phyloP scores from a whole-genome alignment of 2,329 filamentous ascomycete species.

The Cladosporium cucumerinum region DNA sequence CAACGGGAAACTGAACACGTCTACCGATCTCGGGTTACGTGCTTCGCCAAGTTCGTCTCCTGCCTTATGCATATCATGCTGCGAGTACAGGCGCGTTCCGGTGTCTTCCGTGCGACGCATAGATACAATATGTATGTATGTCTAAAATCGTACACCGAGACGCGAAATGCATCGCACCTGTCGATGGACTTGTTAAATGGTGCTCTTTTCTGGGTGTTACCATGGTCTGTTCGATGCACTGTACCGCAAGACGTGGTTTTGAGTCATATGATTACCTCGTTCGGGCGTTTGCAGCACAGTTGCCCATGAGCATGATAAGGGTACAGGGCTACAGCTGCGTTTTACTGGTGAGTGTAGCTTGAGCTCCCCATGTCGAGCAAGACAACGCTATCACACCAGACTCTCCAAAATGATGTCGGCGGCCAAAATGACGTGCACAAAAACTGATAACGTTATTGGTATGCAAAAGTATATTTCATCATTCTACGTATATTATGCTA shows the following conservation, averaged over 20 bases:
- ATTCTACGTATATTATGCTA: neutral
- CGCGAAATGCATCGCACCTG: neutral
- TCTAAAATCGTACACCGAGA: too few species aligned
- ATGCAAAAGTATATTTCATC: neutral
- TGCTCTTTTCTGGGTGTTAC: too few species aligned
- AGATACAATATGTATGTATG: neutral
- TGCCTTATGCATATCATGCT: neutral
- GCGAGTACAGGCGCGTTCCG: neutral
- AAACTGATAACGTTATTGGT: neutral
- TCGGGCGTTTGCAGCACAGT: too few species aligned
- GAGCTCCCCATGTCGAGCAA: too few species aligned
- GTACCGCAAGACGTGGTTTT: too few species aligned
- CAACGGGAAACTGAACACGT: neutral
- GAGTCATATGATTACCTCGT: too few species aligned
- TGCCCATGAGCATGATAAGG: too few species aligned
- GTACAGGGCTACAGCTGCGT: too few species aligned
- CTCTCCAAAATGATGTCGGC: neutral
- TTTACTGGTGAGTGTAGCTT: too few species aligned
- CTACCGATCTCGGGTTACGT: neutral
- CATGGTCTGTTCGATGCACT: too few species aligned
- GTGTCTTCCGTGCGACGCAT: neutral
- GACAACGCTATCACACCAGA: too few species aligned
- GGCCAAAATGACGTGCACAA: neutral
- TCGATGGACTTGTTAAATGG: too few species aligned
- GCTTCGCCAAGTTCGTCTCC: neutral